Evolutionary conservation across 75 land plant species (phyloP).

Genomic region (Pseudotsuga menziesii): DNA sequence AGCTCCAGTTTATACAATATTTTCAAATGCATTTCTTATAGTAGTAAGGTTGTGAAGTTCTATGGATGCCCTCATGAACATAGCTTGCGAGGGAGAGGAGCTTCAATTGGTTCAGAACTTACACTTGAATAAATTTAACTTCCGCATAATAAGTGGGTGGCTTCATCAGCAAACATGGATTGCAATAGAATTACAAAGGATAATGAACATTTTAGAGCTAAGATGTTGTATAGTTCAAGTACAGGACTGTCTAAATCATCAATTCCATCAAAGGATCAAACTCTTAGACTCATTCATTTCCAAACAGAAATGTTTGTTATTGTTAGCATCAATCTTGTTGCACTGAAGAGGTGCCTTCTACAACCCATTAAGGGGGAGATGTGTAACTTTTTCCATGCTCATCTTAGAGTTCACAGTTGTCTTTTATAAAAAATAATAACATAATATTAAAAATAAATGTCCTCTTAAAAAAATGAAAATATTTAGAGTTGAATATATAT

Average conservation of each 20-base stretch:
- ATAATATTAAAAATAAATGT: no score
- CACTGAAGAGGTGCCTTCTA: no score
- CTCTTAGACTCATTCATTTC: conserved; percentile 27
- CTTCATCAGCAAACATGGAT: conserved; percentile 8
- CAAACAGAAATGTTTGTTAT: conserved; percentile 65
- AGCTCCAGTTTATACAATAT: conserved; percentile 32
- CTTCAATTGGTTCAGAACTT: conserved; percentile 22
- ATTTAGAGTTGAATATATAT: no score
- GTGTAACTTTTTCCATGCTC: no score
- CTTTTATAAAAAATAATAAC: no score
- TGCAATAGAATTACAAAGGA: conserved; percentile 1
- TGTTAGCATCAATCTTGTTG: conserved; percentile 61
- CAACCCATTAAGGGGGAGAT: no score
- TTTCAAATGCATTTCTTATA: conserved; percentile 55
- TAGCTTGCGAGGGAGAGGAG: conserved; percentile 16
- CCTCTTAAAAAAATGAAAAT: no score
- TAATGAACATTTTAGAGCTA: neutral
- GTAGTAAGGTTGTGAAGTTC: conserved; percentile 63
- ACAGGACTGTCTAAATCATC: neutral
- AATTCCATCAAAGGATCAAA: neutral
- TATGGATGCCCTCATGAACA: conserved; percentile 51
- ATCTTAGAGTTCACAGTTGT: no score
- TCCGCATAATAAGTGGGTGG: conserved; percentile 25
- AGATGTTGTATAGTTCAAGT: neutral
- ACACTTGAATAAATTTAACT: conserved; percentile 48